Evolutionary conservation across 768 basidiomycete genomes (phyloP), one percentile per base, ranked within the genome.

Genomic region (Suillus tomentosus): DNA sequence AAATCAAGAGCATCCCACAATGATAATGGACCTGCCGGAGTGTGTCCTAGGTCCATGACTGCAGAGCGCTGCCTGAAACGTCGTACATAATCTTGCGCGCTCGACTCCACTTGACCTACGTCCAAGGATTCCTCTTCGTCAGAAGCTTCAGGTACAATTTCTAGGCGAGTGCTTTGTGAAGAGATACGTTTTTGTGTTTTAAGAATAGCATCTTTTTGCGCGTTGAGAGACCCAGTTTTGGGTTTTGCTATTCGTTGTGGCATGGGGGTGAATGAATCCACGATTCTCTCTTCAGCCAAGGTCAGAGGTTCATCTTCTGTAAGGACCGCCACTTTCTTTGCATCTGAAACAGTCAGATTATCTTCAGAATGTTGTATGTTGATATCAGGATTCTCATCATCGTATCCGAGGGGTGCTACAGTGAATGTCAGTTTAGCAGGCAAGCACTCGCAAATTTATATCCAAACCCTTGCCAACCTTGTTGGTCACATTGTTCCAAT

Each of bases 1-100:
- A 63, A 37, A 67, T 84, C 82, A n/a, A 84, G 66, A 22, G 72
- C 71, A 36, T 83, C 79, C 83, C 83, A 84, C 66, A 85, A 81
- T 31, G 74, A 68, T 4, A 63, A 40, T 24, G 62, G 70, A 66
- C 69, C 74, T 73, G 17, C 74, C 72, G 43, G 77, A 69, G 24
- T 64, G 68, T 40, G 73, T 59, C n/a, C 61, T 11, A 51, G 62
- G 69, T 22, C 66, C 34, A 54, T 36, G 24, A 43, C 67, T 64
- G 45, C 13, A 62, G 62, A 27, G 62, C 60, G 5, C n/a, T 61
- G 19, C 39, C 39, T 40, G 22, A 22, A 24, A 57, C 15, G 24
- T 39, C 15, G 56, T 39, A 57, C 22, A 40, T 24, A 10, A 19
- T 40, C 39, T 40, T 57, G 37, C 10, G 56, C 40, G 27, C 2